Base-by-base conservation (phyloP, 306 rosid species). In the Pyrus pyrifolia region DNA sequence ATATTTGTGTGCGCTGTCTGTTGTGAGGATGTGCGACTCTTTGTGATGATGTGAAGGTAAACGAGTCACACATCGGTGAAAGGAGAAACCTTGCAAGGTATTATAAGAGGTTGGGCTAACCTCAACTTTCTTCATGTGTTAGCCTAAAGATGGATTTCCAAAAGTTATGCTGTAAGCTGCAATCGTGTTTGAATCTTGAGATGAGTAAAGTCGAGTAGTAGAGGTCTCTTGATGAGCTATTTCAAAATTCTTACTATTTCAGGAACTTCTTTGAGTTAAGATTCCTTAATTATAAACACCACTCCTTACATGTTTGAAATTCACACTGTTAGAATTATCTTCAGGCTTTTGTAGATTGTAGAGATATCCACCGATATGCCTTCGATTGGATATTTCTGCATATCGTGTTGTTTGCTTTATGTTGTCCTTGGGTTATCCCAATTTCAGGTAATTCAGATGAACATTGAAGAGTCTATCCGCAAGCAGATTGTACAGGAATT, bases 401-500 rank as follows among this genome's bases (percentile, higher is more conserved):
- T 77, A 59, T 75, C 76, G 63, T 83, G 52, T 57, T 15, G 29
- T 78, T 11, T 62, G 22, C 44, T 70, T 46, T 15, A 35, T 69
- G 18, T 68, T 80, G 25, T 30, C 51, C 18, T 52, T 74, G 70
- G n/a, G 29, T 79, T 70, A 53, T 81, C 78, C 75, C 15, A 63
- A 40, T 65, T 82, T 76, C 91, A 96, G 99, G 86, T 87, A 58
- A 91, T 96, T 87, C 97, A 91, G 83, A 89, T 96, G 99, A 88
- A 86, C 70, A 87, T 92, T 49, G 97, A 91, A 79, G 99, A 96
- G 90, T 80, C 96, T 72, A 57, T 74, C 72, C 91, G 97, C 84
- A 96, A 27, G 86, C 98, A 72, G 89, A 88, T 96, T 75, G 99
- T 91, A 23, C 88, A 91, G 70, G 99, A 96, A 81, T 85, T 96